Evolutionary conservation across 1,284 basidiomycete species (phyloP), one percentile per base, ranked within the genome.

Genomic region (Ceratobasidium theobromae): DNA sequence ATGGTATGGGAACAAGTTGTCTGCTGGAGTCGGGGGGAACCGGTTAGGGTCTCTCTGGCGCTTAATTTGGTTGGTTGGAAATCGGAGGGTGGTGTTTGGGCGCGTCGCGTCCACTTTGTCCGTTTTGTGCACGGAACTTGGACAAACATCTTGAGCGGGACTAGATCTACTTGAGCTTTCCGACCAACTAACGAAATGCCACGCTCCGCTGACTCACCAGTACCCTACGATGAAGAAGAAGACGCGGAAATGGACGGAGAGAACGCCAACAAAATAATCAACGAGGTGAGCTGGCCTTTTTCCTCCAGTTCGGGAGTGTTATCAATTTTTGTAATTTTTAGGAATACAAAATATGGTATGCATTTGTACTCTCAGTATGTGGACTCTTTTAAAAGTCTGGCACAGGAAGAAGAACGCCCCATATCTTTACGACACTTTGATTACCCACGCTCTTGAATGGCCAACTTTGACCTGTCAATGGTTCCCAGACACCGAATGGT

Each of bases 371-470:
- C 21, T 49, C 21, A 18, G 11, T 53, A 12, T 4, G 38, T 6
- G 12, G 14, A 43, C 8, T n/a, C 41, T 32, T 4, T 23, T 32
- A 46, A 51, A 30, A 43, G 40, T 25, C 43, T 27, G 32, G 11
- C 2, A 46, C 72, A 92, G 92, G 92, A 98, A 97, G 85, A 97
- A 96, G 81, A 96, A 97, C 78, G 91, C 94, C 52, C 94, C 93
- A 21, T 98, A 97, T 78, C 85, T 98, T 27, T 99, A 99, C 78
- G 96, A 99, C 78, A 84, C 96, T 21, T 93, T 99, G 71, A 91
- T 99, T 73, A 98, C 96, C 0, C 95, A 98, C 75, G 96, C 97
- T 27, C 83, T 99, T 62, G 95, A 98, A 76, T 99, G 97, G 97
- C 97, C 97, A 16, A 94, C 89, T 73, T 77, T 99, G 73, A 99